Evolutionary conservation across 495 filamentous ascomycete genomes (phyloP).

Genomic region (Achaetomiella virescens): DNA sequence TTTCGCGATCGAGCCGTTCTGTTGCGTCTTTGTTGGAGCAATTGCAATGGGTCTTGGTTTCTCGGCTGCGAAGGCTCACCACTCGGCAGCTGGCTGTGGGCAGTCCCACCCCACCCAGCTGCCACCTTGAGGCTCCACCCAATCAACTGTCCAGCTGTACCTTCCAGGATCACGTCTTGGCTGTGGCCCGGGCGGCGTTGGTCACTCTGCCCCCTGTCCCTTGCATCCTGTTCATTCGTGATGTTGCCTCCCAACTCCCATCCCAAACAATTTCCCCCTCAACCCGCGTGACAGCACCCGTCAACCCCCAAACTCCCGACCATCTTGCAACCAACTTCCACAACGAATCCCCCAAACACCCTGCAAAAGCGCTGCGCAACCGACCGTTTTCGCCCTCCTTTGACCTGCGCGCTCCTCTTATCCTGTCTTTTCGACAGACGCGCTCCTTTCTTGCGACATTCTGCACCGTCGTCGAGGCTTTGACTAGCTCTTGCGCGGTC

Average conservation of each 20-base stretch:
- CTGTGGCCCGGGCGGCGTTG: constrained; percentile 19
- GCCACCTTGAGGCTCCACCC: background rate
- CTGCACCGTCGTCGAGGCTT: constrained; percentile 29
- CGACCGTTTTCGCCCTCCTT: constrained; percentile 11
- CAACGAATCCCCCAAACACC: constrained; percentile 19
- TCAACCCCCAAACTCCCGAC: constrained; percentile 22
- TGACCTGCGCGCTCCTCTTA: constrained; percentile 19
- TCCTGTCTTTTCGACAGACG: background rate
- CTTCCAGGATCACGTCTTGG: constrained; percentile 19
- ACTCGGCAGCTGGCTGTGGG: background rate
- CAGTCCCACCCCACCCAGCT: background rate
- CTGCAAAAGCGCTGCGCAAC: constrained; percentile 21
- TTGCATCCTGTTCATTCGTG: constrained; percentile 21
- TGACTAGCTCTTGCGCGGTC: constrained; percentile 34
- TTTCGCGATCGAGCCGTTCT: constrained; percentile 5
- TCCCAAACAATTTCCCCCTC: constrained; percentile 27
- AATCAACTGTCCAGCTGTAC: constrained; percentile 14
- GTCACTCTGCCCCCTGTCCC: constrained; percentile 22
- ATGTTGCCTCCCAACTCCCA: constrained; percentile 25
- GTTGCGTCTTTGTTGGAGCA: constrained; percentile 3
- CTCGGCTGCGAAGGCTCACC: constrained; percentile 4
- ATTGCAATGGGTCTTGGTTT: constrained; percentile 9
- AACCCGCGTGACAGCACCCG: constrained; percentile 29
- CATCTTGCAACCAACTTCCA: constrained; percentile 24
- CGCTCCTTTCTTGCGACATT: constrained; percentile 13